Evolutionary conservation across 129 eudicot genomes (phyloP), one percentile per base, ranked within the genome.

Genomic region (Pseudognaphalium luteoalbum): DNA sequence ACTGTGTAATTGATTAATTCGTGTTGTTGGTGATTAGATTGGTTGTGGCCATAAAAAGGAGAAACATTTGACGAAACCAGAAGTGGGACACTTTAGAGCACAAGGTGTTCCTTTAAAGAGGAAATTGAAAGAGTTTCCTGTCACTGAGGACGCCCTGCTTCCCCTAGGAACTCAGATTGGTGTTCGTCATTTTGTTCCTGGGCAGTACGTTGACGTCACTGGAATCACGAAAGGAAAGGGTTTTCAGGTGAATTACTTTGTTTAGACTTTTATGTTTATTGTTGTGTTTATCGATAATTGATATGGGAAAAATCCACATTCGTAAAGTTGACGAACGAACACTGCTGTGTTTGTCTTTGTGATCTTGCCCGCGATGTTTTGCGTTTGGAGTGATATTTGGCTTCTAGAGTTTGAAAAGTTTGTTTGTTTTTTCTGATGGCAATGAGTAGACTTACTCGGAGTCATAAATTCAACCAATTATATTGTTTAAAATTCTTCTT

Each of bases 51-150:
- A 94, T 29, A 94, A 94, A 75, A 94, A 94, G 81, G 96, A 89
- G 83, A 94, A 94, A 71, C 99, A 94, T 79, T 80, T 94, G 81
- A 87, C 91, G 7, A 87, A 89, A 78, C 99, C 99, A 20, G 97
- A 91, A 81, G 96, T 94, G 79, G 99, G 99, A 74, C 99, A 94
- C 86, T 94, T 91, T 73, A 87, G 99, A 85, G 96, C 99, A 63
- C 97, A 91, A 73, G 96, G 94, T 37, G 97, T 94, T 37, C 94
- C 96, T 41, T 76, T 94, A 90, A 94, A 94, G 85, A 94, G 99
- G 86, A 94, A 91, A 83, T 72, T 94, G 85, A 91, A 85, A 84
- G 99, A 94, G 85, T 94, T 94, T 60, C 99, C 99, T 1, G 99
- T 94, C 71, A 87, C 99, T 1, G 96, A 87, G 68, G 99, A 94